Base-by-base conservation (phyloP, 1,284 basidiomycete genomes). In the Trametes hirsuta region DNA sequence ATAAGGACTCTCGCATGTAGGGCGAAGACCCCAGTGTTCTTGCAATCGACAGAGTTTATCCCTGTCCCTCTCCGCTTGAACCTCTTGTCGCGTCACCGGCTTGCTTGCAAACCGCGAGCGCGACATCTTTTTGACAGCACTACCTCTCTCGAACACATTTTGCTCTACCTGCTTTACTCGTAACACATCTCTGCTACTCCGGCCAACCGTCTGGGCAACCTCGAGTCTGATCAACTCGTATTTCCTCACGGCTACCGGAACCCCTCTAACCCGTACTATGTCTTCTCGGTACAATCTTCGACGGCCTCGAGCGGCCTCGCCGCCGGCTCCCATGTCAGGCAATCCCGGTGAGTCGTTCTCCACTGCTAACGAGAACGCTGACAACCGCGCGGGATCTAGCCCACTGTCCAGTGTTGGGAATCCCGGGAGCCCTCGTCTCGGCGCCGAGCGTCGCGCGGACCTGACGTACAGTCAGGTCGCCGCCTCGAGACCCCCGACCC, bases 211-310 rank as follows among this genome's bases (percentile, higher is more conserved):
- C 47, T 49, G 47, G 47, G 47, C 35, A 1, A 37, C 35, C 15
- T 22, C 47, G 36, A 49, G 47, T 39, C 47, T 49, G 47, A 49
- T 49, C 47, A 49, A 39, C 47, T 49, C 35, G 47, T 21, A 24
- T 36, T 14, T 49, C 47, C 47, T 49, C 47, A 12, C 36, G 47
- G 47, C 47, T 5, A 49, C 35, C 47, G 15, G 15, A 2, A 37
- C n/a, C 2, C n/a, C 11, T 24, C n/a, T 37, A 25, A 36, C 10
- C 6, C 12, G 30, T 45, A 14, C 1, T 3, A 53, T 49, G 50
- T 42, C 40, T 4, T 2, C 39, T n/a, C 40, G 50, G 36, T 49
- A 49, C 46, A 34, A 47, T n/a, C 46, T 47, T 10, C 25, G 34
- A n/a, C 6, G 10, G 22, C 9, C 22, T 30, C 46, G 46, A 5